These are phyloP conservation scores for Glycine soja DNA, from an alignment of 306 rosid genomes.

Conservation along the genomic window DNA sequence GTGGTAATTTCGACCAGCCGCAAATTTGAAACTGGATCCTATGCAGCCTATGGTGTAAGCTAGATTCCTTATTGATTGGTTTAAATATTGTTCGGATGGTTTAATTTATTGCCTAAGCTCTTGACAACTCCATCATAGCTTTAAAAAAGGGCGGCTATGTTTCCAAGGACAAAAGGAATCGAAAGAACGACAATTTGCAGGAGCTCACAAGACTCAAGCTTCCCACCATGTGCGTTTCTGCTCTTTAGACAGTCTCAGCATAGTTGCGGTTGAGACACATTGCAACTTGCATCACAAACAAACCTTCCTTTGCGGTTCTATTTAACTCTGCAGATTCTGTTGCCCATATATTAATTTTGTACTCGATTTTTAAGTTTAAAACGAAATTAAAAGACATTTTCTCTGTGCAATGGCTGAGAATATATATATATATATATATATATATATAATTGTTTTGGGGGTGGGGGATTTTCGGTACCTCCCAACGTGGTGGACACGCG, in stretches of 20 bases:
- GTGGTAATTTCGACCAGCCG: conserved; percentile 33
- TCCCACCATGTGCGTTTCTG: conserved; percentile 46
- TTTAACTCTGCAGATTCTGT: conserved; percentile 22
- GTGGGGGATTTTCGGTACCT: too few relatives aligned
- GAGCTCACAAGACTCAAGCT: conserved; percentile 22
- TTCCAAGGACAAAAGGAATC: conserved; percentile 39
- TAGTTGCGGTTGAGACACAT: conserved; percentile 4
- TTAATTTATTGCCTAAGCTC: conserved; percentile 7
- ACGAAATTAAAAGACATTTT: neutral
- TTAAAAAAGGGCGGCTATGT: neutral
- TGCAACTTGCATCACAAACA: conserved; percentile 37
- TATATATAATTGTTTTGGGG: too few relatives aligned
- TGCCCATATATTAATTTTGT: neutral
- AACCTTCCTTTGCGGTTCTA: conserved; percentile 16
- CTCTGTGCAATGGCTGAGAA: neutral
- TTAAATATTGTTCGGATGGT: conserved; percentile 19
- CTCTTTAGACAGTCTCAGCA: neutral
- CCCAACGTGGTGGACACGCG: too few relatives aligned
- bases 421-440: too few relatives aligned
- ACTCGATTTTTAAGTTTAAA: neutral
- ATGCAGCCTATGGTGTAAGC: neutral
- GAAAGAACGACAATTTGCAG: conserved; percentile 2
- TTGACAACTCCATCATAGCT: neutral
- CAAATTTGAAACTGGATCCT: conserved; percentile 44
- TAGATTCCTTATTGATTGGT: conserved; percentile 47